phyloP scores from a whole-genome alignment of 75 land plant species.

The Larix kaempferi region DNA sequence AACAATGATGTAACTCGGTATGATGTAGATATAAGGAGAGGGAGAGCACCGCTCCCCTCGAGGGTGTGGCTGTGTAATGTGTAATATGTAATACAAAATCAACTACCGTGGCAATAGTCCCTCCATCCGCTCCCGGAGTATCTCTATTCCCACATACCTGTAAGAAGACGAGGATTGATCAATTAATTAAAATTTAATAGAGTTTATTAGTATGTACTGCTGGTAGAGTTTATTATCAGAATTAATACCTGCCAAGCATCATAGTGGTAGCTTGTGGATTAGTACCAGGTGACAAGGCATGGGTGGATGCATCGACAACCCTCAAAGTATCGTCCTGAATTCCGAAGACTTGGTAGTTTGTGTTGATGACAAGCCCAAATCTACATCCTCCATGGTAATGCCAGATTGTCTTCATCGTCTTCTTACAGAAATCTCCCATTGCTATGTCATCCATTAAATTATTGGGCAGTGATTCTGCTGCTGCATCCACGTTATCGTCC shows the following conservation, averaged over 20 bases:
- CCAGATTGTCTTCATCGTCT: slow-evolving; percentile 60
- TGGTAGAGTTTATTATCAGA: too few species aligned
- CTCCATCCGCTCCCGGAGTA: neutral
- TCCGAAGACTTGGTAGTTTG: slow-evolving; percentile 40
- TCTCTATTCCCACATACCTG: neutral
- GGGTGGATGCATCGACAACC: slow-evolving; percentile 66
- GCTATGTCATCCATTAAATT: slow-evolving; percentile 22
- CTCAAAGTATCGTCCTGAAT: slow-evolving; percentile 36
- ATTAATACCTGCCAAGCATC: slow-evolving; percentile 77
- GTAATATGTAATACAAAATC: too few species aligned
- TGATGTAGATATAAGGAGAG: too few species aligned
- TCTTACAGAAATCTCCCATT: slow-evolving; percentile 55
- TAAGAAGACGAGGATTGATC: neutral
- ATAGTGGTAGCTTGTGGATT: slow-evolving; percentile 79
- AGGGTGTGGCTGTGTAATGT: too few species aligned
- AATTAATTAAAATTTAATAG: neutral
- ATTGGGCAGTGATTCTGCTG: slow-evolving; percentile 17
- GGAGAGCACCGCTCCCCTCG: too few species aligned
- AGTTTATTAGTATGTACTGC: too few species aligned
- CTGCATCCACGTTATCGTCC: neutral
- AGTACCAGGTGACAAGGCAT: slow-evolving; percentile 52
- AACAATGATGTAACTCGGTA: too few species aligned
- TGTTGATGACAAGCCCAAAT: slow-evolving; percentile 42
- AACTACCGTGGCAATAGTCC: too few species aligned
- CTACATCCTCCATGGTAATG: slow-evolving; percentile 74